Evolutionary conservation across 768 basidiomycete genomes (phyloP), one percentile per base, ranked within the genome.

Genomic region (Naganishia vaughanmartiniae): DNA sequence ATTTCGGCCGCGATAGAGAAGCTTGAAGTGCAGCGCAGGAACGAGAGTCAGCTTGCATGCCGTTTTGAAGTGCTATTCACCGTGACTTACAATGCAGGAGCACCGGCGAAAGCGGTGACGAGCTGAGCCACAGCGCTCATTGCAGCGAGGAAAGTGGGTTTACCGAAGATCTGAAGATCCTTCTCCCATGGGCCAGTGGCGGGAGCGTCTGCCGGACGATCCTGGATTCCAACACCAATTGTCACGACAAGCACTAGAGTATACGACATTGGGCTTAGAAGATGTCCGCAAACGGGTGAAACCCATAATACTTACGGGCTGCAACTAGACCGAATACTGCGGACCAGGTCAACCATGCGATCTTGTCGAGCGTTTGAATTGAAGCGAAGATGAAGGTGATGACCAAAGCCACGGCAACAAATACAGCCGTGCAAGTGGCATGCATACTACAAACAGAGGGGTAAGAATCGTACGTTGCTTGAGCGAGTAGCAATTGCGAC

Each of bases 381-480:
- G 76, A 75, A 0, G 78, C 72, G 63, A 78, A 48, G 56, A 73
- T 57, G 56, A 70, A 71, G 60, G 70, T 71, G 34, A 76, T 60
- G 73, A 80, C 60, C 9, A 76, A 74, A n/a, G 73, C 76, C 54
- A 82, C 77, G 0, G 74, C 78, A 15, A 78, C 79, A 28, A 77
- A 83, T 28, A 78, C 79, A 42, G 79, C 79, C 1, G 81, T 81
- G 70, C 82, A 83, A 2, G 79, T 77, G 6, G 74, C 80, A 71
- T 82, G 80, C 19, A 71, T 65, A 15, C 78, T 76, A 24, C 33
- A 81, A 73, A 51, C 79, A 74, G 74, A 54, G 80, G 74, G 4
- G 82, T 78, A 70, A 80, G 78, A 1, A n/a, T n/a, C n/a, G n/a
- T n/a, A n/a, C n/a, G 34, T 36, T 39, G 31, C 4, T 4, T 9